Evolutionary conservation across 441 rosid species (phyloP), one percentile per base, ranked within the genome.

Genomic region (Lepidium campestre): DNA sequence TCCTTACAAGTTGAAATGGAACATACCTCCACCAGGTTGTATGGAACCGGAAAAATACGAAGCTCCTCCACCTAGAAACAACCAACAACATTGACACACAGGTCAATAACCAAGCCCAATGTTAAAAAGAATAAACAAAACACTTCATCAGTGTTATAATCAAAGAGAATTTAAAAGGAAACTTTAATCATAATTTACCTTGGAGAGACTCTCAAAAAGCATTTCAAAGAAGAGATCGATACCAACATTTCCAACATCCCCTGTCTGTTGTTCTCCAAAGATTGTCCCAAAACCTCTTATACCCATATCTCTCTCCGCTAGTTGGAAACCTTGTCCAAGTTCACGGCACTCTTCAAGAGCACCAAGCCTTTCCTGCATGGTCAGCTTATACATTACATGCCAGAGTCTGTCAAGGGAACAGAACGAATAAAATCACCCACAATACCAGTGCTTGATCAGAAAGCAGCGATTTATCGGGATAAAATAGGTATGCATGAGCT

Each of bases 241-340:
- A 58, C 99, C 99, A 3, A 94, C 88, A 75, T 91, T 91, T 76
- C 97, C 98, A 45, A 94, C 93, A 83, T 94, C 98, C 63, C 99
- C 98, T 3, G 97, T 94, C 81, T 89, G 98, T 65, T 94, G 98
- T 81, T 91, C 99, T 44, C 99, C 98, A 74, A 94, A 94, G 67
- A 91, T 94, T 55, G 89, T 86, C 61, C 99, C 97, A 68, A 94
- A 89, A 48, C 99, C 99, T 86, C 99, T 82, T 73, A 91, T 91
- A 58, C 97, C 96, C 97, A 91, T 94, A 80, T 91, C 99, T 82
- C 82, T 89, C 81, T 94, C 99, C 25, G 99, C 97, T 65, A 94
- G 87, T 67, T 91, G 99, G 75, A 94, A 94, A 77, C 99, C 99
- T 85, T 84, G 93, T 66, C 99, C 99, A 80, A 94, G 99, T 75